Base-by-base conservation (phyloP, 345 rosid species). In the Limnanthes douglasii region DNA sequence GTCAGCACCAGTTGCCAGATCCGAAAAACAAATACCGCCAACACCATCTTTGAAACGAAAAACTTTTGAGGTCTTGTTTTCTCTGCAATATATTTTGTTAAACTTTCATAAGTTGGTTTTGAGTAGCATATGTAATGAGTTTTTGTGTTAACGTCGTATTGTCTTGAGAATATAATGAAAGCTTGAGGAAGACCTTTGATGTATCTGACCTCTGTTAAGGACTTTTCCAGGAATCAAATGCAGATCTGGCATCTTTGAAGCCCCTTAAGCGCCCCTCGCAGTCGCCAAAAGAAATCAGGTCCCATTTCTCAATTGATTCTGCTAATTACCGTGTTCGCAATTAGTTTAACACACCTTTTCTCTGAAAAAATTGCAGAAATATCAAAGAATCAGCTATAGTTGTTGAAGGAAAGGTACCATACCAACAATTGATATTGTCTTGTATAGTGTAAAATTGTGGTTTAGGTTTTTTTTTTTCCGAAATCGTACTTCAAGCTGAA, bases 271-370 rank as follows among this genome's bases (percentile, higher is more conserved):
- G 71, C 14, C 52, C 65, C 37, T 75, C 83, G 25, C 57, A 31
- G 39, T 50, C 72, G 46, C 88, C 79, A 4, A 69, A 37, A 23
- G 66, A 65, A 62, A 72, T 39, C 70, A 70, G 96, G 98, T 84
- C 22, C 20, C 19, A 3, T 34, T 40, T 8, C 31, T 34, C 9
- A 15, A 31, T 29, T n/a, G n/a, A n/a, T n/a, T n/a, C n/a, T n/a
- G n/a, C n/a, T n/a, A n/a, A n/a, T 22, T 52, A 40, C 15, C 8
- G 14, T 16, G 9, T 16, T 19, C n/a, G 34, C 27, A 18, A 2
- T 27, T 31, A 32, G 50, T 13, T 42, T 40, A 13, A 30, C 37
- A 21, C 13, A 11, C 33, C 35, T 39, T 41, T 39, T 11, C 21
- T 37, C 24, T 19, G 10, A 35, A 39, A 36, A 37, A 7, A 8